Evolutionary conservation across 495 filamentous ascomycete genomes (phyloP), one percentile per base, ranked within the genome.

Genomic region (Umbilicaria muhlenbergii): DNA sequence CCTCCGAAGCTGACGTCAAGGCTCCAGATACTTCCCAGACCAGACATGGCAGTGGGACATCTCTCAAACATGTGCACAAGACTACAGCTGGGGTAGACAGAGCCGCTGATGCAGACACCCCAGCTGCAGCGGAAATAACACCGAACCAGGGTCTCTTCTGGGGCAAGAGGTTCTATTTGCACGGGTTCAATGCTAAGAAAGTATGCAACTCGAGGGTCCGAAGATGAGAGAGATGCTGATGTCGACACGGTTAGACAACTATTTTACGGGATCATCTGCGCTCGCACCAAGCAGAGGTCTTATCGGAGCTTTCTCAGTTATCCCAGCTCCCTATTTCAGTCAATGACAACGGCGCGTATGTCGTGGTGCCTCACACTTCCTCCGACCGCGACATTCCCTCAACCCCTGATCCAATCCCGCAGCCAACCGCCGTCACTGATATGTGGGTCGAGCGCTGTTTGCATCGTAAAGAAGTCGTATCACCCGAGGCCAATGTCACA

Each of bases 391-490:
- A 61, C 17, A 46, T 65, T 39, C 60, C 68, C 32, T 61, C 58
- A 1, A 59, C 64, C 31, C 58, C 64, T 45, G 64, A 66, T 40
- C 56, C 58, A 48, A 61, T 62, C 5, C 65, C 68, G 32, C 65
- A 59, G 44, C 62, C 64, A 42, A 59, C 61, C 32, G 58, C 78
- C 36, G 81, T 93, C 33, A 95, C 85, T 10, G 83, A 94, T 50
- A 91, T 88, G 70, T 98, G 89, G 78, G 67, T 96, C 33, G 91
- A 98, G 60, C 70, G 75, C 36, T 96, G 89, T 57, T 62, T 96
- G 31, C 74, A 86, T 52, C 70, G 75, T 13, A 86, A 83, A 52
- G 64, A 58, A 8, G 70, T 86, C 44, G 73, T 85, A 32, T 65
- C 78, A 10, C 85, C 87, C n/a, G 58, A 63, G 39, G 68, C 75